These are phyloP conservation scores for Tuber melanosporum DNA, from an alignment of 495 filamentous ascomycete species.

Conservation along the genomic window DNA sequence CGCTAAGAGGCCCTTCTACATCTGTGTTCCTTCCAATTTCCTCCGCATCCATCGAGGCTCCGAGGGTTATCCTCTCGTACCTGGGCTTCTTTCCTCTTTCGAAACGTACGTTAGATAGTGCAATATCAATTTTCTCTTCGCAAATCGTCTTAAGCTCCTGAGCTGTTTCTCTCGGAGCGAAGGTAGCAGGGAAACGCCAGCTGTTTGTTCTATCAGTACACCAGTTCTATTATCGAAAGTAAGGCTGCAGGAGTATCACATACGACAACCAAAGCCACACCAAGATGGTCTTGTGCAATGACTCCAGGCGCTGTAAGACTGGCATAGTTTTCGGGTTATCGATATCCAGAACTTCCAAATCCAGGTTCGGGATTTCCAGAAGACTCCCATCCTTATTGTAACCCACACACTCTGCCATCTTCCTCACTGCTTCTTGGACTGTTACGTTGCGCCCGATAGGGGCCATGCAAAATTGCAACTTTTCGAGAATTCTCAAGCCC, in stretches of 20 bases:
- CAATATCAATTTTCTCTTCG: conserved; percentile 64
- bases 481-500: conserved; percentile 61
- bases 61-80: neutral
- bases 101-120: conserved; percentile 18
- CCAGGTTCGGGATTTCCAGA: conserved; percentile 56
- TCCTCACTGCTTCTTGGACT: conserved; percentile 47
- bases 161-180: conserved; percentile 67
- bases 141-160: conserved; percentile 72
- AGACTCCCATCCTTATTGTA: conserved; percentile 57
- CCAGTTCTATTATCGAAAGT: neutral
- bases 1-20: neutral
- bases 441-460: conserved; percentile 49
- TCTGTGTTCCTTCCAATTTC: neutral
- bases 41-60: neutral
- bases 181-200: conserved; percentile 67
- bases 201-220: conserved; percentile 34
- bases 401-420: conserved; percentile 63
- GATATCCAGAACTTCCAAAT: conserved; percentile 61
- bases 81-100: neutral
- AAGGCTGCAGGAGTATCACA: conserved; percentile 27
- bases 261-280: conserved; percentile 75
- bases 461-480: conserved; percentile 65
- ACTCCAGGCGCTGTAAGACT: conserved; percentile 62
- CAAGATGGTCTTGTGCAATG: conserved; percentile 71
- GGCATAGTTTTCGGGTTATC: conserved; percentile 47